Percentiles rank a stretch among this genome's conserved stretches.
phyloP scores from a whole-genome alignment of 225 moss, liverwort and hornwort genomes.

The Climacium dendroides region DNA sequence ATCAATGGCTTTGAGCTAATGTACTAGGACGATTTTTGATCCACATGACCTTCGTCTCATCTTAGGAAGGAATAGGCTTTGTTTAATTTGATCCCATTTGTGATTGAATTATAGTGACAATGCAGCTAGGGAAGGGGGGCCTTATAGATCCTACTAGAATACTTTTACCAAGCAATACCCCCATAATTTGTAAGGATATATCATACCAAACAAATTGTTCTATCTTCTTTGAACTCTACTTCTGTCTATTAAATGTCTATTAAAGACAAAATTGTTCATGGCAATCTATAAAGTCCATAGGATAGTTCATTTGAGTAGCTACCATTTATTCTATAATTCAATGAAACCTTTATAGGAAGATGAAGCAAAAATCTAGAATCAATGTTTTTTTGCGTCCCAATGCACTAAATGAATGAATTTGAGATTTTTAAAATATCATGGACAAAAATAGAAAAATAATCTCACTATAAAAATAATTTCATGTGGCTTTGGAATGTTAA shows the following conservation, averaged over 20 bases:
- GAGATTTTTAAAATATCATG: background rate
- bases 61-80: too few relatives aligned
- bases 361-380: background rate
- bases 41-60: background rate
- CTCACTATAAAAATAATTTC: background rate
- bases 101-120: accelerated
- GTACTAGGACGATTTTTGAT: background rate
- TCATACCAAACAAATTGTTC: background rate
- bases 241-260: too few relatives aligned
- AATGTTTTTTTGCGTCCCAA: background rate
- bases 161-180: background rate
- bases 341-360: background rate
- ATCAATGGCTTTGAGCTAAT: background rate
- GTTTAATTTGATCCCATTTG: too few relatives aligned
- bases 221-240: background rate
- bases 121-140: accelerated
- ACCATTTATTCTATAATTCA: background rate
- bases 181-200: background rate
- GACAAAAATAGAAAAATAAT: background rate
- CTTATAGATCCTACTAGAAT: background rate
- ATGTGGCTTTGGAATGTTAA: background rate
- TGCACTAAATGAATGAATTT: background rate
- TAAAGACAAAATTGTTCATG: accelerated
- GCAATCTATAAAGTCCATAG: background rate
- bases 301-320: accelerated